Conservation (phyloP, 192 early-diverging fungal genomes). For the Globomyces pollinis-pini region DNA sequence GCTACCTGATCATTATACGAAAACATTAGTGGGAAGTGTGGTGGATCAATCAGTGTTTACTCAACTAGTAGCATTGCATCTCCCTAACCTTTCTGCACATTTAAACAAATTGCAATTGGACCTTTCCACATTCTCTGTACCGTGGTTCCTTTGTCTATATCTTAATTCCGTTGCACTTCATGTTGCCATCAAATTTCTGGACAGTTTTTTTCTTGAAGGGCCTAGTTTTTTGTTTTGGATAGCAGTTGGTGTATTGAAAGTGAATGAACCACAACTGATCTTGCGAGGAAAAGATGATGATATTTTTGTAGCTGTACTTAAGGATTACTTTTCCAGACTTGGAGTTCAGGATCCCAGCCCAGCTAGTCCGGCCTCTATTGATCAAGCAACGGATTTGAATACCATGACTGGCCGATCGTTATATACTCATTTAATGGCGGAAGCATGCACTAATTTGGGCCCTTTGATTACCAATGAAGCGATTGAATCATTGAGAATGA, state of each 20-base stretch:
- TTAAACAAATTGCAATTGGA: conserved; percentile 49
- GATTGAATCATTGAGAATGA: conserved; percentile 43
- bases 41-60: conserved; percentile 52
- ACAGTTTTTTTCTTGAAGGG: conserved; percentile 55
- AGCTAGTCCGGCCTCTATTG: conserved; percentile 9
- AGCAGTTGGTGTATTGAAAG: conserved; percentile 43
- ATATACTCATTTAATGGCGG: conserved; percentile 29
- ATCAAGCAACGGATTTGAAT: background rate
- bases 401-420: conserved; percentile 31
- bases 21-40: conserved; percentile 52
- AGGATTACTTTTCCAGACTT: conserved; percentile 44
- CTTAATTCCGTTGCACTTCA: conserved; percentile 44
- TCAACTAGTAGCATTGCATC: conserved; percentile 30
- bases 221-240: conserved; percentile 59
- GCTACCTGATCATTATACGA: conserved; percentile 54
- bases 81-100: conserved; percentile 39
- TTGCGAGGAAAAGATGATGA: conserved; percentile 43
- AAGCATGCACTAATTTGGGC: conserved; percentile 33
- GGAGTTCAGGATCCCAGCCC: conserved; percentile 20
- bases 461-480: conserved; percentile 31
- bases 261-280: conserved; percentile 44
- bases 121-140: conserved; percentile 47
- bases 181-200: conserved; percentile 44
- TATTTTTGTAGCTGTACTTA: conserved; percentile 42
- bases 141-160: conserved; percentile 56